Evolutionary conservation across 2,329 filamentous ascomycete genomes (phyloP).

Genomic region (Elsinoe arachidis): DNA sequence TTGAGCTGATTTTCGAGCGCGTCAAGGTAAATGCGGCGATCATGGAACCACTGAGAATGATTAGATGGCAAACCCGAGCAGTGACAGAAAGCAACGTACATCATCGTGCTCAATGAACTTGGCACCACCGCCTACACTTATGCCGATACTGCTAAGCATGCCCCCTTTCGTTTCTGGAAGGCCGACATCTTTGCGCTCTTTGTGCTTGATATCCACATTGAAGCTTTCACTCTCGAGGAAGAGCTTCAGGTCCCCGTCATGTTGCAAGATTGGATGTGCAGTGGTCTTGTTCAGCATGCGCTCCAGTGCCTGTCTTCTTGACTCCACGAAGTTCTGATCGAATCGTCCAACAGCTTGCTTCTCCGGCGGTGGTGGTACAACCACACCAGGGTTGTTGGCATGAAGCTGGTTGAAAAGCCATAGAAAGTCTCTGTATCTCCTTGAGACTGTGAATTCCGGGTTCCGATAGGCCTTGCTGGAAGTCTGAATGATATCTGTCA

Average conservation of each 20-base stretch:
- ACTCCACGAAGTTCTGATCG: conserved; percentile 93
- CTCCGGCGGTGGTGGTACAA: conserved; percentile 91
- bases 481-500: conserved; percentile 49
- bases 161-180: conserved; percentile 69
- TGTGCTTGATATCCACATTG: conserved; percentile 95
- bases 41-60: conserved; percentile 76
- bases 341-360: conserved; percentile 97
- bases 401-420: conserved; percentile 96
- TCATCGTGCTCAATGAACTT: conserved; percentile 99
- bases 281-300: conserved; percentile 98
- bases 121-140: conserved; percentile 60
- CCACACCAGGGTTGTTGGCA: conserved; percentile 86
- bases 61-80: conserved; percentile 16
- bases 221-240: conserved; percentile 96
- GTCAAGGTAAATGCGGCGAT: conserved; percentile 88
- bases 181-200: conserved; percentile 70
- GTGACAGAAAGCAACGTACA: conserved; percentile 42
- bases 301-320: conserved; percentile 79
- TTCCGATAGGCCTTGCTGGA: conserved; percentile 93
- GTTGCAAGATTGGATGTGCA: conserved; percentile 78
- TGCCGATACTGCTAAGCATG: conserved; percentile 75
- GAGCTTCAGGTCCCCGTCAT: conserved; percentile 87
- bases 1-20: conserved; percentile 87
- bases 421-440: conserved; percentile 90
- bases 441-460: conserved; percentile 83